These are phyloP conservation scores for Aristolochia californica DNA, from an alignment of 164 flowering plant genomes.

Conservation along the genomic window DNA sequence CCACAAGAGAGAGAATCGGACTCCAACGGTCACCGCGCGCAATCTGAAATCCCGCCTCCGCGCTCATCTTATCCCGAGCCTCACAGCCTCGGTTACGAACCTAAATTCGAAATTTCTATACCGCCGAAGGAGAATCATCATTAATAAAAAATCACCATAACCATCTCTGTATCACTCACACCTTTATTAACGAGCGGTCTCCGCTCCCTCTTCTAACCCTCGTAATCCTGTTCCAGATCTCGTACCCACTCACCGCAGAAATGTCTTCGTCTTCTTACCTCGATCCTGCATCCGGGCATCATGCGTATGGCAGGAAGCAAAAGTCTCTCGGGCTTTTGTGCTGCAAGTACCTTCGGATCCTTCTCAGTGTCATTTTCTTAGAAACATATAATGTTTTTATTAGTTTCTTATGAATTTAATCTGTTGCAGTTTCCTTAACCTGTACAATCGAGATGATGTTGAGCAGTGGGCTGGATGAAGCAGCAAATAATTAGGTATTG, in stretches of 20 bases:
- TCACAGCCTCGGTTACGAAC: not conserved
- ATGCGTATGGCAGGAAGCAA: slow-evolving; percentile 66
- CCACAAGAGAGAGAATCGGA: too few species aligned
- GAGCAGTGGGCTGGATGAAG: slow-evolving; percentile 81
- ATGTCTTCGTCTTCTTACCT: slow-evolving; percentile 6
- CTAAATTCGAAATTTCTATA: slow-evolving; percentile 14
- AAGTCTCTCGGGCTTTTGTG: slow-evolving; percentile 87
- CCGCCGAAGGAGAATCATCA: slow-evolving; percentile 5
- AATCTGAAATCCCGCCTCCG: slow-evolving; percentile 8
- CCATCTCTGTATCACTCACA: not conserved
- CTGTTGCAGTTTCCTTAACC: slow-evolving; percentile 51
- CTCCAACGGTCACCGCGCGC: too few species aligned
- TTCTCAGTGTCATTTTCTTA: not conserved
- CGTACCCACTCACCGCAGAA: not conserved
- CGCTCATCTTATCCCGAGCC: too few species aligned
- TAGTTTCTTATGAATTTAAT: not conserved
- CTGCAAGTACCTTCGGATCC: slow-evolving; percentile 50
- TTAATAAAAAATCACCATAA: not conserved
- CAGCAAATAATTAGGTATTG: slow-evolving; percentile 65
- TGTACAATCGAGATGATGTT: slow-evolving; percentile 68
- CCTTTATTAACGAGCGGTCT: too few species aligned
- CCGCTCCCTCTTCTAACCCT: slow-evolving; percentile 4
- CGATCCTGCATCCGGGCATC: slow-evolving; percentile 23
- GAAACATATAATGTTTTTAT: not conserved
- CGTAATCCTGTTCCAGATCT: not conserved